Evolutionary conservation across 1,284 basidiomycete genomes (phyloP).

Genomic region (Stereum hirsutum): DNA sequence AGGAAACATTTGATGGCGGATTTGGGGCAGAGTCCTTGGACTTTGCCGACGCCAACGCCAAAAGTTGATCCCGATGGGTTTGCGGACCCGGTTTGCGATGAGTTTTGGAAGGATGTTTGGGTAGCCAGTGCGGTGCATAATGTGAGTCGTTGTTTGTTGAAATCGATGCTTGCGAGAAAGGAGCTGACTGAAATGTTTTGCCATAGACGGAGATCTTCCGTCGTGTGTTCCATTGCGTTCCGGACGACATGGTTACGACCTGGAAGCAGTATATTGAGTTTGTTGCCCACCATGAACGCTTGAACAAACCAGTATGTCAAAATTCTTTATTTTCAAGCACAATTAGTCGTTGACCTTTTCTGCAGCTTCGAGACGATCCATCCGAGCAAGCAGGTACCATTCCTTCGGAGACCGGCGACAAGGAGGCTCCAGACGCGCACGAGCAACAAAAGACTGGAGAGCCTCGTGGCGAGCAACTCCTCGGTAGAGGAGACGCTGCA

Average conservation of each 20-base stretch:
- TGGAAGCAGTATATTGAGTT: constrained; percentile 96
- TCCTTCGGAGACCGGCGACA: constrained; percentile 50
- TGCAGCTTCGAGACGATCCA: constrained; percentile 36
- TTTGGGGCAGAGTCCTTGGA: constrained; percentile 44
- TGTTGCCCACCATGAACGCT: constrained; percentile 64
- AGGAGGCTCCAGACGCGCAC: constrained; percentile 22
- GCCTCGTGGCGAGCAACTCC: constrained; percentile 9
- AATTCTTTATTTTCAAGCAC: not conserved
- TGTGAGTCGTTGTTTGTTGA: constrained; percentile 35
- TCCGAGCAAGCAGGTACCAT: constrained; percentile 41
- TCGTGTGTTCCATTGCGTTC: constrained; percentile 87
- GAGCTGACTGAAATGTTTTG: constrained; percentile 10
- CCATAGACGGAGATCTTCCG: constrained; percentile 90
- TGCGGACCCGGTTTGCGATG: constrained; percentile 79
- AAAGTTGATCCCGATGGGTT: constrained; percentile 71
- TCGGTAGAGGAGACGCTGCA: constrained; percentile 13
- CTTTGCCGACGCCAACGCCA: constrained; percentile 59
- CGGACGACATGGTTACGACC: constrained; percentile 84
- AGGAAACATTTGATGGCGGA: constrained; percentile 50
- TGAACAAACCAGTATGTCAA: constrained; percentile 52
- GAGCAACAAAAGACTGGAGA: constrained; percentile 15
- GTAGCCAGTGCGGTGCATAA: constrained; percentile 78
- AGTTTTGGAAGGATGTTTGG: constrained; percentile 89
- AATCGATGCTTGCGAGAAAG: constrained; percentile 7
- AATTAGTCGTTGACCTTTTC: constrained; percentile 8